phyloP scores from a whole-genome alignment of 495 filamentous ascomycete species.

The Apiosordaria backusii region DNA sequence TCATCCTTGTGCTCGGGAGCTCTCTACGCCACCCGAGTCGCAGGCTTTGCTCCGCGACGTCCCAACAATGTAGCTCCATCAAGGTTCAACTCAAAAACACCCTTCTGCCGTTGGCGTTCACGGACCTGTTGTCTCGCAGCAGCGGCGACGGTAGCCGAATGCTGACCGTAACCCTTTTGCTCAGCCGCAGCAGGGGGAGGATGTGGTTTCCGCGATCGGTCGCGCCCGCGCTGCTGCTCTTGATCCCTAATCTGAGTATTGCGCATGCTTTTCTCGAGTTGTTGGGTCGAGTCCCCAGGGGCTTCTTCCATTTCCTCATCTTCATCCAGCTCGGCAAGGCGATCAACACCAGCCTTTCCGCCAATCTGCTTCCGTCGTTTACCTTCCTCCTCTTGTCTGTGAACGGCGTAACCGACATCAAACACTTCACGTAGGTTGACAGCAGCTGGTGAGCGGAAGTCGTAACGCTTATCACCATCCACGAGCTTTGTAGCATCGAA shows the following conservation, averaged over 20 bases:
- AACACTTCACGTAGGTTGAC: conserved; percentile 96
- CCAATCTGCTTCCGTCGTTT: conserved; percentile 83
- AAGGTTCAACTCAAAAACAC: conserved; percentile 84
- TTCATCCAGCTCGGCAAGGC: conserved; percentile 66
- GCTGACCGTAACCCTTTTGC: conserved; percentile 74
- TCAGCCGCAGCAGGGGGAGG: conserved; percentile 41
- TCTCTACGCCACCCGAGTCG: conserved; percentile 38
- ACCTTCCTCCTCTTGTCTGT: conserved; percentile 91
- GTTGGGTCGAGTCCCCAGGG: conserved; percentile 54
- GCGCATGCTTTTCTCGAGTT: conserved; percentile 81
- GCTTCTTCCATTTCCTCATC: conserved; percentile 59
- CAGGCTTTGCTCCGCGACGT: conserved; percentile 59
- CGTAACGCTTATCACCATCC: conserved; percentile 64
- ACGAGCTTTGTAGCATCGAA: conserved; percentile 56
- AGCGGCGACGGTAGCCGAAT: conserved; percentile 69
- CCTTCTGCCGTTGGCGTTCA: conserved; percentile 55
- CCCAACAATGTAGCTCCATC: conserved; percentile 86
- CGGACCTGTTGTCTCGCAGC: conserved; percentile 73
- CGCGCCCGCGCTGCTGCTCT: conserved; percentile 46
- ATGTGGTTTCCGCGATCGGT: conserved; percentile 39
- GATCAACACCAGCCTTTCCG: conserved; percentile 45
- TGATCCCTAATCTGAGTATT: conserved; percentile 69
- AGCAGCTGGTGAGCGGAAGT: conserved; percentile 94
- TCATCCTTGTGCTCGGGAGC: conserved; percentile 1
- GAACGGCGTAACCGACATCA: conserved; percentile 94